Percentiles rank a stretch among this genome's conserved stretches.
phyloP scores from a whole-genome alignment of 2,329 filamentous ascomycete genomes.

The Sarocladiaceae sp. region DNA sequence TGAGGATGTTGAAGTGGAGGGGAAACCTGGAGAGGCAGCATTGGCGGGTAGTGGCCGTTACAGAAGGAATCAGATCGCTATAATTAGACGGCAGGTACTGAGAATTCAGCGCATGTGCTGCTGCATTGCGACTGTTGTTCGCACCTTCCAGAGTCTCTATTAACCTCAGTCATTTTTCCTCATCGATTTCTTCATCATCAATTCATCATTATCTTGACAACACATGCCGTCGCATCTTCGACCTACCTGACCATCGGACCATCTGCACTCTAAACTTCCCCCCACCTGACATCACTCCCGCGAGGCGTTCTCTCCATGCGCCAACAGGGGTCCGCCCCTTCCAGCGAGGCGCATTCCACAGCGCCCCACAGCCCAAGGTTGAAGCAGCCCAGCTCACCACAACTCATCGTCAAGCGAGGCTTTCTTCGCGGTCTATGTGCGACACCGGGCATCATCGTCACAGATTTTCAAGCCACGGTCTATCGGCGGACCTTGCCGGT shows the following conservation, averaged over 20 bases:
- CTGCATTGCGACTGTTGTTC: too few relatives aligned
- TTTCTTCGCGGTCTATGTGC: not conserved
- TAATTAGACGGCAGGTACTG: too few relatives aligned
- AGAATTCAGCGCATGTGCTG: too few relatives aligned
- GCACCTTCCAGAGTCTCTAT: too few relatives aligned
- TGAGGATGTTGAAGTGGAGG: not conserved
- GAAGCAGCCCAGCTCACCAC: not conserved
- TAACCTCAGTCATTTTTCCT: too few relatives aligned
- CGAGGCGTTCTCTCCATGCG: constrained; percentile 6
- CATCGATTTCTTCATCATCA: not conserved
- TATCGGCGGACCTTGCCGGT: too few relatives aligned
- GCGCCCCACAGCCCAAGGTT: not conserved
- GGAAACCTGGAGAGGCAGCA: not conserved
- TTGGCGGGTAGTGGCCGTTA: not conserved
- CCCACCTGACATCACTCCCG: constrained; percentile 6
- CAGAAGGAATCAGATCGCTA: too few relatives aligned
- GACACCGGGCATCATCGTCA: too few relatives aligned
- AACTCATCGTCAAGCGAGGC: not conserved
- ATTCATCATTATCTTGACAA: too few relatives aligned
- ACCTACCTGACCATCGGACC: not conserved
- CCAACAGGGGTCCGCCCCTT: constrained; percentile 4
- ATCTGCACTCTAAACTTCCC: not conserved
- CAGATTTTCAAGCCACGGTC: too few relatives aligned
- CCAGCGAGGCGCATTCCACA: constrained; percentile 8
- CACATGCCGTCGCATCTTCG: too few relatives aligned